A percentile compares a stretch with the other conserved stretches of the same genome.
Evolutionary conservation across 371 early-diverging fungal genomes (phyloP).

Genomic region (Mycotypha africana): DNA sequence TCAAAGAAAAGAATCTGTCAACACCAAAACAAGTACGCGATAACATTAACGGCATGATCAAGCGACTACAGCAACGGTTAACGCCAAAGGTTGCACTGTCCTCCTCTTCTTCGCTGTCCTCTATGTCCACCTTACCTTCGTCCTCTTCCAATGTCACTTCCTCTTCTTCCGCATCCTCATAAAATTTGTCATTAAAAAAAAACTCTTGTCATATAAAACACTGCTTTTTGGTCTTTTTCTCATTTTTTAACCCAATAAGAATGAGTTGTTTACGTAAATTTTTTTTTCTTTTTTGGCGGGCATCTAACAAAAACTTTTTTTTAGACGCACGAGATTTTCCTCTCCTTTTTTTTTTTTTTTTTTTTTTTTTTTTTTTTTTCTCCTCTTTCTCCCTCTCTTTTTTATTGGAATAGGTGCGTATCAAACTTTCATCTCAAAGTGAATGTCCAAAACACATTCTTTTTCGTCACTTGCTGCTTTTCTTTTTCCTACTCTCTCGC

Average conservation of each 20-base stretch:
- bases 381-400: slow-evolving; percentile 6
- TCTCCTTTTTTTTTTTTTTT: slow-evolving; percentile 12
- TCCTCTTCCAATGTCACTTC: neutral
- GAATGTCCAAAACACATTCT: too few species aligned
- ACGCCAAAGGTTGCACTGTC: too few species aligned
- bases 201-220: slow-evolving; percentile 6
- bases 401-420: slow-evolving; percentile 23
- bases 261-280: slow-evolving; percentile 6
- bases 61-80: slow-evolving; percentile 10
- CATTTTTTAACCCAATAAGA: neutral
- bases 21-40: slow-evolving; percentile 15
- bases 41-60: slow-evolving; percentile 14
- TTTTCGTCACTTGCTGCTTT: too few species aligned
- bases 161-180: slow-evolving; percentile 3
- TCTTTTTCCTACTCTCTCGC: too few species aligned
- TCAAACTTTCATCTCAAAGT: too few species aligned
- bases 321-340: too few species aligned
- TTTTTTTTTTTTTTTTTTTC: too few species aligned
- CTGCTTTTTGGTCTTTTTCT: neutral
- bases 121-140: neutral
- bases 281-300: slow-evolving; percentile 2
- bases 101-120: too few species aligned
- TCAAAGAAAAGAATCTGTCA: slow-evolving; percentile 5
- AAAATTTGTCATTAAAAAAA: slow-evolving; percentile 10
- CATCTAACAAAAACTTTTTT: too few species aligned